These are phyloP conservation scores for Ziziphus jujuba DNA, from an alignment of 306 rosid genomes.

Conservation along the genomic window DNA sequence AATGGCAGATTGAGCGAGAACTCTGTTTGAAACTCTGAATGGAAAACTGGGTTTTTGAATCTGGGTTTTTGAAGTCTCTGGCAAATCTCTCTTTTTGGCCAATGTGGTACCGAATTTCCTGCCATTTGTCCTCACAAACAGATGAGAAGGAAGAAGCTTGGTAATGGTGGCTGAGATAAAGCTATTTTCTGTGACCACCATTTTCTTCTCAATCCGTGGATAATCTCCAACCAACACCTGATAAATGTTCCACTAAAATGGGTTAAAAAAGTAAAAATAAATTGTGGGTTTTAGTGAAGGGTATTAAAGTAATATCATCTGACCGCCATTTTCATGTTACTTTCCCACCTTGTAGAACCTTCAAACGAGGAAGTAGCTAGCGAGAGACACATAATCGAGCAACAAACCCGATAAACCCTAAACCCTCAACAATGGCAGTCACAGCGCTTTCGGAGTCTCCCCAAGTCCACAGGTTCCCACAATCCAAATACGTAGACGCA, in stretches of 20 bases:
- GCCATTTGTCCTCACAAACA: constrained; percentile 31
- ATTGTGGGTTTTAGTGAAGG: not conserved
- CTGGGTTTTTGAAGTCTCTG: constrained; percentile 27
- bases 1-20: constrained; percentile 55
- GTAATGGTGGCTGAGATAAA: constrained; percentile 20
- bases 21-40: constrained; percentile 40
- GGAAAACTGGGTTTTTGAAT: constrained; percentile 22
- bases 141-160: constrained; percentile 21
- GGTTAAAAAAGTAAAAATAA: constrained; percentile 1
- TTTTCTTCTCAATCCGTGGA: not conserved
- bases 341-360: too few species aligned
- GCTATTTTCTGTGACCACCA: constrained; percentile 38
- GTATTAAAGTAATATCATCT: not conserved
- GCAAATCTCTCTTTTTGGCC: constrained; percentile 44
- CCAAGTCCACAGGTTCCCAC: constrained; percentile 58
- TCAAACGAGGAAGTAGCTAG: too few species aligned
- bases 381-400: not conserved
- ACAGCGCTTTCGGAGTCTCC: constrained; percentile 36
- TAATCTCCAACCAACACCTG: too few species aligned
- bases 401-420: constrained; percentile 31
- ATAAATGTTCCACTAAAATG: too few species aligned
- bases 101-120: constrained; percentile 14
- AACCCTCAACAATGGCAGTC: constrained; percentile 45
- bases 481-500: constrained; percentile 63
- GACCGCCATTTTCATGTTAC: too few species aligned